Conservation (phyloP, 2,329 filamentous ascomycete species). For the Colletotrichum endophyticum region DNA sequence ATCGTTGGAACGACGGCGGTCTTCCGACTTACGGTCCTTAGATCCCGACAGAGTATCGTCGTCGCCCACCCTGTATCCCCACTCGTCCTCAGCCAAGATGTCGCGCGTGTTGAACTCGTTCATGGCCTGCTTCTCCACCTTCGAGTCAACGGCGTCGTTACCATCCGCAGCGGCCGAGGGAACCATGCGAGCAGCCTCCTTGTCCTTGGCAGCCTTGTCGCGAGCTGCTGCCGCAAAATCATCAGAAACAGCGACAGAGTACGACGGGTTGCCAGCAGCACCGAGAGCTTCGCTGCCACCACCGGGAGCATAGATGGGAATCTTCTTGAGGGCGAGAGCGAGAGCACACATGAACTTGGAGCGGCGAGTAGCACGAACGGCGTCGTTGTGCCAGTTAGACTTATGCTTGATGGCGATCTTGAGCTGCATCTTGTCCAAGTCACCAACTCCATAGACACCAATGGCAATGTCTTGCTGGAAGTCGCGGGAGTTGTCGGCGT, state of each 20-base stretch:
- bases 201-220: conserved; percentile 60
- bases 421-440: conserved; percentile 87
- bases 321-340: conserved; percentile 80
- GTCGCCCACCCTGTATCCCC: conserved; percentile 38
- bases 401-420: conserved; percentile 89
- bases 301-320: conserved; percentile 85
- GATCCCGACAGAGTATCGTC: conserved; percentile 36
- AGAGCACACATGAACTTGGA: conserved; percentile 98
- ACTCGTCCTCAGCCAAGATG: conserved; percentile 38
- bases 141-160: conserved; percentile 22
- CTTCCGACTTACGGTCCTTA: conserved; percentile 34
- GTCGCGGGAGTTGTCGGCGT: conserved; percentile 86
- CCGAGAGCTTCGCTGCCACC: conserved; percentile 69
- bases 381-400: conserved; percentile 89
- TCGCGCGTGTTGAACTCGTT: conserved; percentile 48
- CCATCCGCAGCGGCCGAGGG: conserved; percentile 43
- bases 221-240: conserved; percentile 67
- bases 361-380: conserved; percentile 77
- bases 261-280: conserved; percentile 76
- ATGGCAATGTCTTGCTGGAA: conserved; percentile 86
- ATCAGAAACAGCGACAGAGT: conserved; percentile 78
- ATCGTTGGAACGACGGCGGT: conserved; percentile 40
- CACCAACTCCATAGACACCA: conserved; percentile 77
- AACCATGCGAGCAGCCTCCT: conserved; percentile 70
- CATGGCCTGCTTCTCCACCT: conserved; percentile 48